Conservation (phyloP, 371 early-diverging fungal species). For the Lichtheimia ramosa region DNA sequence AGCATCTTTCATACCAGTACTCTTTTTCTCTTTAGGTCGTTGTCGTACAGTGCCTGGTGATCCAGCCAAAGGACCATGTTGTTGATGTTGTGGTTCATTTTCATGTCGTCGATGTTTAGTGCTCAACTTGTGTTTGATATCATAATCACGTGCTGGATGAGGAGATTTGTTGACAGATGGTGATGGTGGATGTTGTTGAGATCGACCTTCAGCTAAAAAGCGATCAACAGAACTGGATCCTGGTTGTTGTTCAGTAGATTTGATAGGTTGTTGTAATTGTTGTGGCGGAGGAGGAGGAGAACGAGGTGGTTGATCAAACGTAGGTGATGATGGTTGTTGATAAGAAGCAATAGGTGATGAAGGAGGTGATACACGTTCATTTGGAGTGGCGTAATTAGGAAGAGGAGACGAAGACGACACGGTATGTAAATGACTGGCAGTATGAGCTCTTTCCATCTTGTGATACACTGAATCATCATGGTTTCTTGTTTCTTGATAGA, state of each 20-base stretch:
- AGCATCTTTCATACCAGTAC: conserved; percentile 51
- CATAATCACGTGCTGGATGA: conserved; percentile 47
- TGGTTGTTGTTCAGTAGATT: neutral
- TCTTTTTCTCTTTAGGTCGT: conserved; percentile 43
- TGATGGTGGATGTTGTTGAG: conserved; percentile 10
- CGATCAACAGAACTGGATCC: neutral
- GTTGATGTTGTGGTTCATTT: conserved; percentile 48
- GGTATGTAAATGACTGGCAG: conserved; percentile 18
- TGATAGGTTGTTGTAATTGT: neutral
- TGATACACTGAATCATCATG: conserved; percentile 82
- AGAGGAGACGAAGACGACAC: neutral
- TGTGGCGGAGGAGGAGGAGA: neutral
- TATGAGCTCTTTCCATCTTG: conserved; percentile 77
- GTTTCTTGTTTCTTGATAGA: conserved; percentile 75
- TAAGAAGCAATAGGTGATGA: conserved; percentile 11
- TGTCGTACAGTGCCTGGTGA: conserved; percentile 48
- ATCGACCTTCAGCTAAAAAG: neutral
- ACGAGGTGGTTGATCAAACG: neutral
- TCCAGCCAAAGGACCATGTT: conserved; percentile 31
- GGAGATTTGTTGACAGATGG: conserved; percentile 8
- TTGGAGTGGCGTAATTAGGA: conserved; percentile 4
- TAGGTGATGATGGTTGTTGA: conserved; percentile 4
- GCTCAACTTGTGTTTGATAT: conserved; percentile 46
- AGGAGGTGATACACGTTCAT: conserved; percentile 16
- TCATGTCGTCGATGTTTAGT: conserved; percentile 45